Evolutionary conservation across 495 filamentous ascomycete genomes (phyloP).

Genomic region (Tuber calosporum): DNA sequence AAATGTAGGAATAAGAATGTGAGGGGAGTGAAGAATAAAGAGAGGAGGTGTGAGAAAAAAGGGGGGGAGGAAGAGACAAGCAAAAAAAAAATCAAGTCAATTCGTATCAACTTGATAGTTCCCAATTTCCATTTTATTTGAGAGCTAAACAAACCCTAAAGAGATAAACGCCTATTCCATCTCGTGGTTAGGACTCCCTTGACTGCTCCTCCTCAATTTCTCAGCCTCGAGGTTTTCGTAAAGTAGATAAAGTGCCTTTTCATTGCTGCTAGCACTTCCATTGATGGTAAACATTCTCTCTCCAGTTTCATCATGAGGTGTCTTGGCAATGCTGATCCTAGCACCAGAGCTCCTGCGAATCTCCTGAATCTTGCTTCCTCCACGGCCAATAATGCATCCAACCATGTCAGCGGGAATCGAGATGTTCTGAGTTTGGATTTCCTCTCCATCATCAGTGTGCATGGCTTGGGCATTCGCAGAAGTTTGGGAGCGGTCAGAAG

Average conservation of each 20-base stretch:
- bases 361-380: slow-evolving; percentile 92
- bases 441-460: slow-evolving; percentile 90
- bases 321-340: slow-evolving; percentile 96
- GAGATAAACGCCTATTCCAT: slow-evolving; percentile 26
- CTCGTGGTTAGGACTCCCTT: slow-evolving; percentile 23
- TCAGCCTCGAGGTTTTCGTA: slow-evolving; percentile 99
- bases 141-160: neutral
- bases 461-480: slow-evolving; percentile 69
- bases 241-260: slow-evolving; percentile 88
- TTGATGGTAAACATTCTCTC: slow-evolving; percentile 99
- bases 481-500: slow-evolving; percentile 70
- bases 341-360: slow-evolving; percentile 94
- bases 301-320: slow-evolving; percentile 91
- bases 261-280: slow-evolving; percentile 82
- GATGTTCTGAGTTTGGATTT: slow-evolving; percentile 98
- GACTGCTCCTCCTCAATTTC: slow-evolving; percentile 69
- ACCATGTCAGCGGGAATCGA: slow-evolving; percentile 99
- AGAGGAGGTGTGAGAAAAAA: neutral
- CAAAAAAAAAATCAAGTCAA: slow-evolving; percentile 17
- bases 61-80: slow-evolving; percentile 9
- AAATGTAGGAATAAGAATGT: slow-evolving; percentile 23
- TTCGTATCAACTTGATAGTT: slow-evolving; percentile 7
- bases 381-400: slow-evolving; percentile 95
- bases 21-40: neutral
- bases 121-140: slow-evolving; percentile 21